Conservation (phyloP, 768 basidiomycete species). For the Suillus americanus region DNA sequence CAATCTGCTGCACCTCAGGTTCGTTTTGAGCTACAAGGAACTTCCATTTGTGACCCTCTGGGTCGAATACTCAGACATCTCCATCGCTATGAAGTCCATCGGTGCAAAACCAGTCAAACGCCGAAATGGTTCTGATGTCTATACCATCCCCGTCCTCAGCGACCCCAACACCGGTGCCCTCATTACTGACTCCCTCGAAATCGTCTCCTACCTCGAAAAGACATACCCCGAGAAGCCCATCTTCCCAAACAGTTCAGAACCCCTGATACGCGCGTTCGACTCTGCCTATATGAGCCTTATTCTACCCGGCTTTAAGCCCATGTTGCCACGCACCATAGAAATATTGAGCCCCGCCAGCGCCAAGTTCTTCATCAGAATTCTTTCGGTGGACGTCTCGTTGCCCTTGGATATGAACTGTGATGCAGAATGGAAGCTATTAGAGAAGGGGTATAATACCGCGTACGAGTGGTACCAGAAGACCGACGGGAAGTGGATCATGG, state of each 20-base stretch:
- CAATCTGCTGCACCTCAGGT: conserved; percentile 19
- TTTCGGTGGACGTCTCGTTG: conserved; percentile 32
- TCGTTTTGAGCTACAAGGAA: conserved; percentile 31
- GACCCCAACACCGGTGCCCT: conserved; percentile 31
- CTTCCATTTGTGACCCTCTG: conserved; percentile 34
- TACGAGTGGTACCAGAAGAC: conserved; percentile 22
- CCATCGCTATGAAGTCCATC: conserved; percentile 22
- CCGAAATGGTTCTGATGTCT: conserved; percentile 19
- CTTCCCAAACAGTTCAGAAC: conserved; percentile 23
- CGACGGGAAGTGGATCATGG: conserved; percentile 31
- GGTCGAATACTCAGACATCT: conserved; percentile 36
- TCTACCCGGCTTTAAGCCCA: conserved; percentile 10
- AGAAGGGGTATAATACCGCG: conserved; percentile 14
- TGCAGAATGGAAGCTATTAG: conserved; percentile 24
- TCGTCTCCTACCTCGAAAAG: conserved; percentile 37
- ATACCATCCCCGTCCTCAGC: conserved; percentile 35
- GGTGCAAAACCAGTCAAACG: conserved; percentile 22
- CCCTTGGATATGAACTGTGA: conserved; percentile 37
- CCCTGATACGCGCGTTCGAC: conserved; percentile 24
- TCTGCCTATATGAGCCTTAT: background rate
- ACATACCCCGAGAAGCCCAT: conserved; percentile 33
- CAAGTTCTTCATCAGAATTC: conserved; percentile 38
- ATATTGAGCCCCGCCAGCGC: conserved; percentile 35
- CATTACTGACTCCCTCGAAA: conserved; percentile 31
- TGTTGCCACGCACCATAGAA: conserved; percentile 22